Evolutionary conservation across 768 basidiomycete species (phyloP), one percentile per base, ranked within the genome.

Genomic region (Suillus alpinus): DNA sequence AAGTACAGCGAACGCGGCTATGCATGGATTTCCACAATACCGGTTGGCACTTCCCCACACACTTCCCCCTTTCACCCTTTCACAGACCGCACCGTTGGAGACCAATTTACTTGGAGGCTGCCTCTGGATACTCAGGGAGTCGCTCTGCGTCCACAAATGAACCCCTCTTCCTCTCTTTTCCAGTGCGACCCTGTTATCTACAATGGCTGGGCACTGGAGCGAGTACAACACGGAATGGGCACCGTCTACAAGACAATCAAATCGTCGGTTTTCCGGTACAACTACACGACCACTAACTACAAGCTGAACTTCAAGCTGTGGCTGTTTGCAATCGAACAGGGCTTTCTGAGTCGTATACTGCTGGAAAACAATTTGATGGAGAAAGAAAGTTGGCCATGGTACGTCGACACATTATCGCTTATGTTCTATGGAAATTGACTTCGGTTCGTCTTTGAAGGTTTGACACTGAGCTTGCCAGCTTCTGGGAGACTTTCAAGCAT

Each of bases 1-100:
- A 80, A 80, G 58, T 80, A 79, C 64, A 34, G 44, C 8, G 23
- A 47, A 13, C 71, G 79, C 1, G 79, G 79, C 1, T 53, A 37
- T 13, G 8, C 36, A 26, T 81, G 77, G 76, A 44, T 46, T 12
- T 62, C 74, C 20, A 53, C 62, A 36, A 55, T 63, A 18, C 23
- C 44, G 4, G 26, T 39, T 23, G 16, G 51, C 13, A 56, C 32
- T 23, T n/a, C 58, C 4, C 12, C 51, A 5, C 26, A 31, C 23
- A 56, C 52, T 14, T 34, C 29, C 5, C 66, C 64, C 1, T 59
- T 65, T 2, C 69, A 72, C 32, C 52, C 56, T 13, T 61, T 53
- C 23, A 65, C 65, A 4, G 29, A 31, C 12, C 69, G 75, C n/a
- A 68, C 58, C 60, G 60, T 75, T 8, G 72, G 68, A 16, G 75